These are phyloP conservation scores for Emmonsiellopsis sp. DNA, from an alignment of 2,329 filamentous ascomycete species.

Conservation along the genomic window DNA sequence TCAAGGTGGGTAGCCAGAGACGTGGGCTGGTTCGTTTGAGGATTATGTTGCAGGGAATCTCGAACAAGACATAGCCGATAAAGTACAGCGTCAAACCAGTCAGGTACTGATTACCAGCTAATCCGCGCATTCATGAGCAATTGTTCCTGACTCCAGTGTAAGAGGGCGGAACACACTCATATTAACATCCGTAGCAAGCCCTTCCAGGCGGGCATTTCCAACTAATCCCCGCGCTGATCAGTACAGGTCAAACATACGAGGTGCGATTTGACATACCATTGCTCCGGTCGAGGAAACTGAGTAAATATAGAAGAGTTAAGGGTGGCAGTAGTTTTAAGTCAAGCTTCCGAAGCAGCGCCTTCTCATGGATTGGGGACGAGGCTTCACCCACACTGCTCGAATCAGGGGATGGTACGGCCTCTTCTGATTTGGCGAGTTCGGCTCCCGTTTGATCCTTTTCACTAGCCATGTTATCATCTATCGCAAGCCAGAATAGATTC, in stretches of 20 bases:
- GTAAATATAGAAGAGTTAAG: slow-evolving; percentile 35
- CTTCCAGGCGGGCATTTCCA: slow-evolving; percentile 31
- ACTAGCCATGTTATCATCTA: neutral
- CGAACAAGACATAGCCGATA: slow-evolving; percentile 30
- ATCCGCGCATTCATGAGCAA: neutral
- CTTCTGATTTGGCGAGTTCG: neutral
- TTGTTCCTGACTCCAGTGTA: too few relatives aligned
- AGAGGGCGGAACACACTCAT: slow-evolving; percentile 23
- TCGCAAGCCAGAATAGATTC: neutral
- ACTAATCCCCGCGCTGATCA: slow-evolving; percentile 16
- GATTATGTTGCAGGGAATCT: slow-evolving; percentile 36
- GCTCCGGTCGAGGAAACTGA: slow-evolving; percentile 36
- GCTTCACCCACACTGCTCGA: slow-evolving; percentile 15
- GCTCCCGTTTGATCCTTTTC: neutral
- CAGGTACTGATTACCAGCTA: slow-evolving; percentile 31
- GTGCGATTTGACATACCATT: slow-evolving; percentile 22
- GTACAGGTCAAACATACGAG: neutral
- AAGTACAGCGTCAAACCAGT: slow-evolving; percentile 32
- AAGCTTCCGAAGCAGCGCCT: slow-evolving; percentile 34
- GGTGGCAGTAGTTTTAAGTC: slow-evolving; percentile 36
- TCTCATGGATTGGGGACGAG: slow-evolving; percentile 26
- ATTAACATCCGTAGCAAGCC: slow-evolving; percentile 27
- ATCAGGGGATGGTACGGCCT: neutral
- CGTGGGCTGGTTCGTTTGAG: slow-evolving; percentile 30
- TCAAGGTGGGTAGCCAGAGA: slow-evolving; percentile 34